Percentiles rank a stretch among this genome's conserved stretches.
Conservation (phyloP, 345 rosid species). For the Conringia planisiliqua region DNA sequence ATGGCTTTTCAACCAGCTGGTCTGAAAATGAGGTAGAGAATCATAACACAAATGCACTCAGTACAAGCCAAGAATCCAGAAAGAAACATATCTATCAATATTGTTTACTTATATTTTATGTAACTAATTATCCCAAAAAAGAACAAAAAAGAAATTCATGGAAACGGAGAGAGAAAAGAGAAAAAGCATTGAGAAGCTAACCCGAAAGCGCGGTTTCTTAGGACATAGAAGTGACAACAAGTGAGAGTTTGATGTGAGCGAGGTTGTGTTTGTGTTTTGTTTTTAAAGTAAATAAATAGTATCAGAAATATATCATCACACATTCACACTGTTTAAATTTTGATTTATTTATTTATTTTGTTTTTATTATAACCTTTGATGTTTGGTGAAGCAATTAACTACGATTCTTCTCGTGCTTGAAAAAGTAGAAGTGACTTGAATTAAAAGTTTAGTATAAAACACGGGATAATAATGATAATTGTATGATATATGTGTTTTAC, state of each 20-base stretch:
- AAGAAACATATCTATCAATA: not conserved
- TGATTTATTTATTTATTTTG: not conserved
- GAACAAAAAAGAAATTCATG: not conserved
- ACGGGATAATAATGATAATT: conserved; percentile 7
- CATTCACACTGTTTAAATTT: not conserved
- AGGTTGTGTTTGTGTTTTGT: conserved; percentile 11
- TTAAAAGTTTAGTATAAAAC: conserved; percentile 29
- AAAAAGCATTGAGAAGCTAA: conserved; percentile 6
- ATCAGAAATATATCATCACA: not conserved
- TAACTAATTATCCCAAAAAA: not conserved
- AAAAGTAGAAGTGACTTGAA: conserved; percentile 22
- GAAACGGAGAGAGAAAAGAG: not conserved
- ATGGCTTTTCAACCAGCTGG: conserved; percentile 26
- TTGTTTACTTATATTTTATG: not conserved
- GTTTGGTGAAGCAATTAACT: conserved; percentile 23
- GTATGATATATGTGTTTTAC: not conserved
- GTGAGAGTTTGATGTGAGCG: conserved; percentile 21
- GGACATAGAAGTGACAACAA: conserved; percentile 15
- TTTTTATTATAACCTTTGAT: not conserved
- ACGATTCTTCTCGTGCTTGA: not conserved
- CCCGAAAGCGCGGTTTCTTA: conserved; percentile 5
- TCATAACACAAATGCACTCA: conserved; percentile 20
- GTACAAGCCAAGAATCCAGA: conserved; percentile 30
- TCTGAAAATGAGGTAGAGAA: conserved; percentile 32
- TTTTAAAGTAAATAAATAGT: not conserved